Base-by-base conservation (phyloP, 2,329 filamentous ascomycete genomes). In the Alternaria metachromatica region DNA sequence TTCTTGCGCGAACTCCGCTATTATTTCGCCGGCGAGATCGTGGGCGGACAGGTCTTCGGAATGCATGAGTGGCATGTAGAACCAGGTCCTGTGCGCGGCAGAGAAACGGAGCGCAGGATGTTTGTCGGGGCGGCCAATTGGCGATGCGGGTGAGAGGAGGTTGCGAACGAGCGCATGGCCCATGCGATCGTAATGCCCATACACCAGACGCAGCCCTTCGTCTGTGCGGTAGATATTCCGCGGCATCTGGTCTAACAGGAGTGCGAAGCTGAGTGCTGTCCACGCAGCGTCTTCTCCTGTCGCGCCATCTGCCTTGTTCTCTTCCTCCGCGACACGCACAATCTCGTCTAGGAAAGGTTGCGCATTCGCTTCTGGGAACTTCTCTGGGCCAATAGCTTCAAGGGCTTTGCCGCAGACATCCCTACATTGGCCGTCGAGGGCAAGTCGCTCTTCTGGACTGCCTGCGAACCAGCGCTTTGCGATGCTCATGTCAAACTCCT, bases 171-270 rank as follows among this genome's bases (percentile, higher is more conserved):
- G 72, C 2, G 83, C 78, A n/a, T 78, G 77, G 0, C 85, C 82
- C 3, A 90, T 77, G 7, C 82, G 83, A 67, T 90, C 88, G 66
- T 88, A 90, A 67, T 86, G 82, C 2, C 62, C 78, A 71, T 89
- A 90, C 4, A 86, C 81, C 3, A 85, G 65, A 0, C 81, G 75
- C 23, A 86, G 76, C 0, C 80, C 78, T 0, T 72, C 67, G 8
- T 70, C 69, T 0, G 81, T 84, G 13, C 89, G 87, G 77, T 86
- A 88, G 66, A 87, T 82, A 72, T 91, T 90, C 3, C 89, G 85
- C 0, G 88, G 82, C 45, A 90, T 82, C 71, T 91, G 89, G 65
- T 91, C 89, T 3, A 91, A 82, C 3, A 91, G 81, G 3, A 91
- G 68, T 6, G 88, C 70, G 0, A 90, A 73, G 48, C 83, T 82